Percentiles rank a stretch among this genome's conserved stretches.
These are phyloP conservation scores for Ogataea populi-albae DNA, from an alignment of 805 yeast genomes.

Conservation along the genomic window DNA sequence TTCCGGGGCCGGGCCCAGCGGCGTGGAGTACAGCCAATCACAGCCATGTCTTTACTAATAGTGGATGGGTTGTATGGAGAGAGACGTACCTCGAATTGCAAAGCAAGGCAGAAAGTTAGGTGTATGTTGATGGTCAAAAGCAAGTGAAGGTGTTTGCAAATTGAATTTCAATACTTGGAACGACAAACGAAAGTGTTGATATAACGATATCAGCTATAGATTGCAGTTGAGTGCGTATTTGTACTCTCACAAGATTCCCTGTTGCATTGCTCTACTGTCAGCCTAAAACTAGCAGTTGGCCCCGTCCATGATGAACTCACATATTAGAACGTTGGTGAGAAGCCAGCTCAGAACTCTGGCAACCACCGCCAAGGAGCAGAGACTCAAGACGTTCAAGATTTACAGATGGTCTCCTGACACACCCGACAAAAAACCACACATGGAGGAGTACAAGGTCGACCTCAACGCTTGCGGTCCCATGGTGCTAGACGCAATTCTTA, in stretches of 20 bases:
- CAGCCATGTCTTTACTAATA: conserved; percentile 7
- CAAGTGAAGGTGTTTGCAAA: no score
- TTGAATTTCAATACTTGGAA: no score
- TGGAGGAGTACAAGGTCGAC: conserved; percentile 82
- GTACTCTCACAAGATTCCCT: no score
- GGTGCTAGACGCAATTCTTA: conserved; percentile 92
- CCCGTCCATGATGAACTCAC: conserved; percentile 11
- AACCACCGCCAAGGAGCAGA: conserved; percentile 54
- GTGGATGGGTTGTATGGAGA: conserved; percentile 1
- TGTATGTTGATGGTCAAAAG: no score
- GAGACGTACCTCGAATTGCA: no score
- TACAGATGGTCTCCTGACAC: conserved; percentile 99
- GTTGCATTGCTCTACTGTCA: no score
- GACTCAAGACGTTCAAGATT: conserved; percentile 80
- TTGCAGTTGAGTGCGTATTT: no score
- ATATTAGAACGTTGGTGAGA: conserved; percentile 11
- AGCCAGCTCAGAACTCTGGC: conserved; percentile 36
- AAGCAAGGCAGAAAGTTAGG: no score
- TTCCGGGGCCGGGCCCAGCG: conserved; percentile 5
- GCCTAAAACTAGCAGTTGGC: no score
- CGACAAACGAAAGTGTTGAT: no score
- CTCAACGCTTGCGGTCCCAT: conserved; percentile 94
- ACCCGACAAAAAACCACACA: conserved; percentile 85
- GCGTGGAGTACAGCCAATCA: conserved; percentile 9
- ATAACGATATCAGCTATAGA: no score